phyloP scores from a whole-genome alignment of 2,329 filamentous ascomycete genomes.

The Lasiodiplodia gonubiensis region DNA sequence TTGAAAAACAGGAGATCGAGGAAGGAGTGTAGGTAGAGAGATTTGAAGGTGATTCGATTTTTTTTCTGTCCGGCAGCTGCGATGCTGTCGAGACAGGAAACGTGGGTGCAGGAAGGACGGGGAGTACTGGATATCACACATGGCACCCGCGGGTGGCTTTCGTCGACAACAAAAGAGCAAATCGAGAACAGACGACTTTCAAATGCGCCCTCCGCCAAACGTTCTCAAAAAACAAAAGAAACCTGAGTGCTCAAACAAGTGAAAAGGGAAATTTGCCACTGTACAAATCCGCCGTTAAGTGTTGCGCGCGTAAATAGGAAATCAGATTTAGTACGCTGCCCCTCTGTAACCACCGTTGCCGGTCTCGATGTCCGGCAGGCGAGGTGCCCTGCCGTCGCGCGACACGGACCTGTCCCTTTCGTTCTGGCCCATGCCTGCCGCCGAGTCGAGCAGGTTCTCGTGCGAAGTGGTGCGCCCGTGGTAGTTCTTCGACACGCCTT shows the following conservation, averaged over 20 bases:
- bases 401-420: constrained; percentile 37
- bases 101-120: constrained; percentile 10
- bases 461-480: constrained; percentile 5
- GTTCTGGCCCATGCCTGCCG: constrained; percentile 42
- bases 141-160: constrained; percentile 23
- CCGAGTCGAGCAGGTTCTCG: constrained; percentile 41
- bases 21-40: constrained; percentile 23
- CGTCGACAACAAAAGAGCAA: constrained; percentile 27
- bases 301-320: constrained; percentile 21
- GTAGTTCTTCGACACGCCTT: constrained; percentile 39
- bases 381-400: constrained; percentile 35
- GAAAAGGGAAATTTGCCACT: constrained; percentile 10
- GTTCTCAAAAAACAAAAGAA: constrained; percentile 20
- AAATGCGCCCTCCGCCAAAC: constrained; percentile 24
- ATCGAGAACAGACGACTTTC: constrained; percentile 20
- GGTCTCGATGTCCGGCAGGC: constrained; percentile 38
- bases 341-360: constrained; percentile 23
- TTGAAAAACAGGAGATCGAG: constrained; percentile 24
- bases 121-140: constrained; percentile 23
- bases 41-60: constrained; percentile 21
- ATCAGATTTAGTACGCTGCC: constrained; percentile 25
- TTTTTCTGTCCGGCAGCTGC: constrained; percentile 21
- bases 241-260: constrained; percentile 21
- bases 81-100: constrained; percentile 15
- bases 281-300: constrained; percentile 25